Base-by-base conservation (phyloP, 1,284 basidiomycete species). In the Coniferiporia weirii region DNA sequence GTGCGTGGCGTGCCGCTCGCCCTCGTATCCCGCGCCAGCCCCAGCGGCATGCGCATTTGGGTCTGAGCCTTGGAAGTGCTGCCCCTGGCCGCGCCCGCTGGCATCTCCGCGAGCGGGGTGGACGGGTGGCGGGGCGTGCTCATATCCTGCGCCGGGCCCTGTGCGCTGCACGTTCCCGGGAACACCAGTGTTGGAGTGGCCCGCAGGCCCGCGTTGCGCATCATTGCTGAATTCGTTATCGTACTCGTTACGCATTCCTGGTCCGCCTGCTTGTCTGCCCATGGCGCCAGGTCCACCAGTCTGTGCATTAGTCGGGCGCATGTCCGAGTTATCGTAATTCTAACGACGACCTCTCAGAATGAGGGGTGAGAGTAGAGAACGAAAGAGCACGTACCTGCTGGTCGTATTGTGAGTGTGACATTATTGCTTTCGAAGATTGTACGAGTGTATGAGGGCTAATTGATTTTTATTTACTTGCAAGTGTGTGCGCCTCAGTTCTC, bases 271-370 rank as follows among this genome's bases (percentile, higher is more conserved):
- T 2, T 32, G 36, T 19, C 19, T 20, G 8, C 56, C 56, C n/a
- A 51, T 17, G 17, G 34, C 49, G 4, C 48, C 56, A 8, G 48
- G 40, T n/a, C 56, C 56, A 9, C 48, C 48, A 13, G 45, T 51
- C 40, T 60, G 58, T 8, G 45, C 19, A 34, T 60, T 60, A 15
- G 52, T 60, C 13, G 58, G 58, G 13, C 32, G 52, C 47, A 55
- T 60, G 10, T 44, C 46, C 22, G 46, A 32, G 40, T 43, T 34
- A 4, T 32, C 35, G 22, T 60, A 9, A 4, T 6, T 19, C 36
- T 59, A 19, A 2, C 27, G 5, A 27, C 5, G 27, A 27, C 5
- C 5, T 27, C 47, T 17, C 32, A 22, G 10, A 38, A 34, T 47
- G 12, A 20, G 6, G 17, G 32, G 15, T 20, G 13, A 43, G 40